These are phyloP conservation scores for Ophiostoma pallidulum DNA, from an alignment of 2,329 filamentous ascomycete species.

Conservation along the genomic window DNA sequence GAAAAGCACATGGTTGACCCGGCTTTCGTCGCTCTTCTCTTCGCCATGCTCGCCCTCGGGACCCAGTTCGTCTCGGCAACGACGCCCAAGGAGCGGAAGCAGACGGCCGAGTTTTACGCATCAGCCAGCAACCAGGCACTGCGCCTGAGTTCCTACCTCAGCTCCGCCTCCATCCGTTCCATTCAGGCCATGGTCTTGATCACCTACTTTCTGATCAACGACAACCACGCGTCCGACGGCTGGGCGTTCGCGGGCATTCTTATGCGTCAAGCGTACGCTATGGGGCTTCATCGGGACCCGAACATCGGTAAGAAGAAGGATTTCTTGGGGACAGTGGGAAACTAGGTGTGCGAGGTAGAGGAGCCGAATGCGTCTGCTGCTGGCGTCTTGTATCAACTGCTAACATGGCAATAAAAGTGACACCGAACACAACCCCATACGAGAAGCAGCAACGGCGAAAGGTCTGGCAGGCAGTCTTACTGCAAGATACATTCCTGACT, in stretches of 20 bases:
- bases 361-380: no score
- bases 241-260: conserved; percentile 74
- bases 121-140: conserved; percentile 71
- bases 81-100: conserved; percentile 53
- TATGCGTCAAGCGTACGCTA: conserved; percentile 69
- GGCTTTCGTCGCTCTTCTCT: conserved; percentile 61
- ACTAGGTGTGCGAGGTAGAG: no score
- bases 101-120: conserved; percentile 73
- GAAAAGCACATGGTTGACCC: conserved; percentile 57
- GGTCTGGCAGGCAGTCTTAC: conserved; percentile 70
- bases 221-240: conserved; percentile 74
- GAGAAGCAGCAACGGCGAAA: conserved; percentile 74
- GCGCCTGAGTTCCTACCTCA: conserved; percentile 66
- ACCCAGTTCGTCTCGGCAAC: conserved; percentile 63
- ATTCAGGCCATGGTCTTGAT: conserved; percentile 77
- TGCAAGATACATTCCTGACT: conserved; percentile 74
- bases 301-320: conserved; percentile 53
- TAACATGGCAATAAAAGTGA: conserved; percentile 30
- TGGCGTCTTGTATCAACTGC: neutral
- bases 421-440: conserved; percentile 54
- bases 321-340: conserved; percentile 14
- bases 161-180: conserved; percentile 60
- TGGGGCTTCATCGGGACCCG: conserved; percentile 71
- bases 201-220: conserved; percentile 76
- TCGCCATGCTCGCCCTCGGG: conserved; percentile 67